Percentiles rank a stretch among this genome's conserved stretches.
Conservation (phyloP, 768 basidiomycete species). For the Kwoniella pini region DNA sequence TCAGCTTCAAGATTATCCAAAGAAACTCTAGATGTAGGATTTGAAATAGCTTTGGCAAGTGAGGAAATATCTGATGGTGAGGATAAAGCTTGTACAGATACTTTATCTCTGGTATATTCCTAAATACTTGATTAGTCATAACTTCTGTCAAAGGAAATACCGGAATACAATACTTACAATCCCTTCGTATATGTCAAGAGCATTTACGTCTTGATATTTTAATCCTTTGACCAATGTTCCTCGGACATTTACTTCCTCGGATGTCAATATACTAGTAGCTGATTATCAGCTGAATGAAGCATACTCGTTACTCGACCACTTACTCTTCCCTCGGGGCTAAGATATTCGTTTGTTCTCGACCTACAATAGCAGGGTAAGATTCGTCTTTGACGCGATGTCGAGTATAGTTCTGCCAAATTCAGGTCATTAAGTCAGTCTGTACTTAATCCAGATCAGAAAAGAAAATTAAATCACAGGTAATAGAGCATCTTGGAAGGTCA, state of each 20-base stretch:
- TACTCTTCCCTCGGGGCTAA: conserved; percentile 56
- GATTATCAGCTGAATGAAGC: neutral
- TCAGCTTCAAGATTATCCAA: conserved; percentile 56
- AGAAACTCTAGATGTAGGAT: conserved; percentile 43
- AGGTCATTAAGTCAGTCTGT: too few relatives aligned
- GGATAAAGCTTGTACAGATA: conserved; percentile 64
- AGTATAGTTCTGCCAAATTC: conserved; percentile 65
- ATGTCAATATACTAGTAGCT: neutral
- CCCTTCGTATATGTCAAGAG: conserved; percentile 82
- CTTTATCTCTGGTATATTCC: conserved; percentile 70
- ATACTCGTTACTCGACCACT: conserved; percentile 18
- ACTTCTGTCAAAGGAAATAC: neutral
- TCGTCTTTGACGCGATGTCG: conserved; percentile 73
- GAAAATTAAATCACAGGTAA: conserved; percentile 65
- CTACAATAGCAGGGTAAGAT: conserved; percentile 83
- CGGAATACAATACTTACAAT: conserved; percentile 58
- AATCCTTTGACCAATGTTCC: conserved; percentile 79
- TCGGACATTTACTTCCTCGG: conserved; percentile 69
- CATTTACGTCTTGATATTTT: conserved; percentile 63
- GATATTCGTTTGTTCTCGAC: conserved; percentile 59
- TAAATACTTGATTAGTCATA: conserved; percentile 44
- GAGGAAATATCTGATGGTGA: conserved; percentile 27
- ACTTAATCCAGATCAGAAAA: too few relatives aligned
- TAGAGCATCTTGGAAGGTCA: conserved; percentile 72
- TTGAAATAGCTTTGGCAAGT: conserved; percentile 16